Conservation (phyloP, 2,329 filamentous ascomycete genomes). For the Colletotrichum siamense region DNA sequence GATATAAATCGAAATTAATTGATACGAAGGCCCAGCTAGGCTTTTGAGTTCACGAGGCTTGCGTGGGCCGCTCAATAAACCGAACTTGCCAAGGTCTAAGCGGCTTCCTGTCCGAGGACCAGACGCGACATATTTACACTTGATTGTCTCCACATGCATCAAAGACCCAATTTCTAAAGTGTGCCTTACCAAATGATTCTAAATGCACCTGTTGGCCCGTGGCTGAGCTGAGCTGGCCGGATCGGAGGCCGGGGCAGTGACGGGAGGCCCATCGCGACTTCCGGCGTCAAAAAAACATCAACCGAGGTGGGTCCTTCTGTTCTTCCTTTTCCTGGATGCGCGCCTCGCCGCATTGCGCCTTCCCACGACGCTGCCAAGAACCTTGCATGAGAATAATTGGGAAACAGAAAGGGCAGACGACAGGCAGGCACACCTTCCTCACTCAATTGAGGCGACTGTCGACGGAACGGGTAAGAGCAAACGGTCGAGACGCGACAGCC, state of each 20-base stretch:
- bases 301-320: background rate
- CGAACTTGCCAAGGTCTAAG: background rate
- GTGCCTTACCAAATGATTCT: background rate
- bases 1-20: background rate
- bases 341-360: background rate
- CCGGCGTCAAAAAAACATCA: background rate
- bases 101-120: background rate
- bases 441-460: background rate
- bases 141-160: background rate
- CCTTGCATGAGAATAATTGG: background rate
- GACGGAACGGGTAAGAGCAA: background rate
- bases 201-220: background rate
- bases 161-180: accelerated
- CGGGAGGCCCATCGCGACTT: background rate
- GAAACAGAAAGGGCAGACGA: background rate
- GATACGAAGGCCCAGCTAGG: background rate
- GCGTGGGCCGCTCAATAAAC: background rate
- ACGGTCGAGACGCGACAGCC: background rate
- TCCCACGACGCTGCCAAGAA: background rate
- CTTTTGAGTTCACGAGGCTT: background rate
- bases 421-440: background rate
- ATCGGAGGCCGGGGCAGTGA: background rate
- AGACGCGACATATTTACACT: too few species aligned
- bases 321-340: background rate
- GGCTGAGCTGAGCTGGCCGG: background rate